Conservation (phyloP, 2,329 filamentous ascomycete genomes). For the Colletotrichum magnum region DNA sequence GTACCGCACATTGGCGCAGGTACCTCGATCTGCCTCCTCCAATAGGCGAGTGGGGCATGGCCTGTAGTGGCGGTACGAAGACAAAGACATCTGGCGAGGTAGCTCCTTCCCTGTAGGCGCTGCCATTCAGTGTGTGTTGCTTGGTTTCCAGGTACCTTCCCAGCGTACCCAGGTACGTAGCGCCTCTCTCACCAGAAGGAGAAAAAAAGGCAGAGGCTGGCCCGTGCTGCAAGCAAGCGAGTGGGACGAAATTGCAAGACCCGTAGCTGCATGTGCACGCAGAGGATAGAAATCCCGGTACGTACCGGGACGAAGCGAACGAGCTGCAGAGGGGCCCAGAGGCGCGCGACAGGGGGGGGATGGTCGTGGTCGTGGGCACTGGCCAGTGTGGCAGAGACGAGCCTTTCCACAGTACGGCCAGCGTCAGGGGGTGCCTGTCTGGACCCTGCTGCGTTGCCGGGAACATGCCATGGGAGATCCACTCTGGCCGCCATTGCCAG, state of each 20-base stretch:
- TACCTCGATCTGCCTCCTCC: not conserved
- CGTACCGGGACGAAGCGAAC: not conserved
- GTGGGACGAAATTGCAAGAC: constrained; percentile 41
- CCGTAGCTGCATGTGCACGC: constrained; percentile 30
- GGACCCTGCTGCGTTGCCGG: constrained; percentile 38
- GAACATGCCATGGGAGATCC: constrained; percentile 32
- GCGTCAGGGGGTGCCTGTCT: constrained; percentile 28
- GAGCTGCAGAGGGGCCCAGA: not conserved
- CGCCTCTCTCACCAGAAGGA: not conserved
- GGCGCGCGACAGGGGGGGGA: not conserved
- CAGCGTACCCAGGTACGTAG: not conserved
- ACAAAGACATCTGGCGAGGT: not conserved
- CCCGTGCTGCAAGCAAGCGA: constrained; percentile 37
- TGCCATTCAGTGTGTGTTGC: constrained; percentile 19
- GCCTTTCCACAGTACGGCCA: constrained; percentile 33
- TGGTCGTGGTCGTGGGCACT: not conserved
- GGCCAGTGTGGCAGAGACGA: constrained; percentile 3
- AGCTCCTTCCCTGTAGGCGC: constrained; percentile 34
- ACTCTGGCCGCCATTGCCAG: constrained; percentile 32
- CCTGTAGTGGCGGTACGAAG: not conserved
- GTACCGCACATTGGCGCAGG: constrained; percentile 2
- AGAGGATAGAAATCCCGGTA: not conserved
- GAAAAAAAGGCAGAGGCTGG: constrained; percentile 16
- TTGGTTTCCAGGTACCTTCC: constrained; percentile 23
- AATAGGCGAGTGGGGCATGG: not conserved